Percentiles rank a stretch among this genome's conserved stretches.
Evolutionary conservation across 2,329 filamentous ascomycete species (phyloP).

Genomic region (Penicillium sp.): DNA sequence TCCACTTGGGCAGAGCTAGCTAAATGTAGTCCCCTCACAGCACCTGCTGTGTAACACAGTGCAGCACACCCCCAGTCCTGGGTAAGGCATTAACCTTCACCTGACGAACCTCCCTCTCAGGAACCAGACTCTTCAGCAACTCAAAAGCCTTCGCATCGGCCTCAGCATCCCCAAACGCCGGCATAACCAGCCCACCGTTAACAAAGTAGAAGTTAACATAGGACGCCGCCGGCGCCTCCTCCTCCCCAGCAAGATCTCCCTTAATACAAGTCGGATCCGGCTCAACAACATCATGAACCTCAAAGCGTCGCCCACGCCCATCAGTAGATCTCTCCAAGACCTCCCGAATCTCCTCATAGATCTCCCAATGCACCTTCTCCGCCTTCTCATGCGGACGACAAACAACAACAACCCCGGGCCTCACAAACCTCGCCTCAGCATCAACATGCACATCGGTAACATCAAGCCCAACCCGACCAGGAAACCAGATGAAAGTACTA

Average conservation of each 20-base stretch:
- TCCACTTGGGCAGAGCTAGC: neutral
- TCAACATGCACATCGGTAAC: conserved; percentile 38
- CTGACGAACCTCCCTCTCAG: conserved; percentile 28
- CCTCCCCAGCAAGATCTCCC: conserved; percentile 21
- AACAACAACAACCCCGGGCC: conserved; percentile 30
- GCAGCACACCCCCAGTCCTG: conserved; percentile 32
- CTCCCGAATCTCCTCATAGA: conserved; percentile 27
- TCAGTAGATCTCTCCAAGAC: conserved; percentile 23
- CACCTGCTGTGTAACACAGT: conserved; percentile 36
- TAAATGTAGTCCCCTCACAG: conserved; percentile 10
- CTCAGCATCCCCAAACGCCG: conserved; percentile 28
- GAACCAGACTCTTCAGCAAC: conserved; percentile 26
- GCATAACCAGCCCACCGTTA: conserved; percentile 32
- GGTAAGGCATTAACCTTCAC: conserved; percentile 31
- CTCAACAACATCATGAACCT: conserved; percentile 30
- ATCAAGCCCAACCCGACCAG: conserved; percentile 31
- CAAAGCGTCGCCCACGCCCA: conserved; percentile 26
- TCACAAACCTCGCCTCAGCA: conserved; percentile 30
- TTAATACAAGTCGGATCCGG: conserved; percentile 24
- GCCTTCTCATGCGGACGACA: conserved; percentile 24
- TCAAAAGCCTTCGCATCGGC: conserved; percentile 27
- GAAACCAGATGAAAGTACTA: conserved; percentile 35
- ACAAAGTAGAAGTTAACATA: conserved; percentile 37
- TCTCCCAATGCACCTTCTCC: conserved; percentile 22
- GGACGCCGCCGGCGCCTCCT: conserved; percentile 25